These are phyloP conservation scores for Fragaria nilgerrensis DNA, from an alignment of 306 rosid species.

Conservation along the genomic window DNA sequence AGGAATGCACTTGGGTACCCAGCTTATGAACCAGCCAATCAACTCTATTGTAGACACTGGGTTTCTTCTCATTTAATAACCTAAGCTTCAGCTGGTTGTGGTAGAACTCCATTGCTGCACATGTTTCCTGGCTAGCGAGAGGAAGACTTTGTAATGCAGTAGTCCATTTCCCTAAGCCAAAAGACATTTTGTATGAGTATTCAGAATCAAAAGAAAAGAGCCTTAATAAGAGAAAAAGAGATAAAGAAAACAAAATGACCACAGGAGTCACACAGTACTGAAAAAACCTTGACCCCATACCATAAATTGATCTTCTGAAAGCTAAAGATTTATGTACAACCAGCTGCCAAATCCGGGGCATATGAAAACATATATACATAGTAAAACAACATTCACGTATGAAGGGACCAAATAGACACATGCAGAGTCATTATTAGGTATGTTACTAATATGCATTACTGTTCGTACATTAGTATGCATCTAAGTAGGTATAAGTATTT, in stretches of 20 bases:
- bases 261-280: neutral
- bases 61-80: conserved; percentile 65
- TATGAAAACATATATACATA: neutral
- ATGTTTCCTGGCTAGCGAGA: conserved; percentile 79
- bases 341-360: neutral
- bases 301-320: neutral
- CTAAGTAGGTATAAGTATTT: neutral
- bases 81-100: conserved; percentile 79
- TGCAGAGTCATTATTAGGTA: neutral
- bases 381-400: neutral
- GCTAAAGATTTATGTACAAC: neutral
- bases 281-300: neutral
- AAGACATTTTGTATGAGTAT: conserved; percentile 20
- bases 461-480: neutral
- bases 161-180: conserved; percentile 64
- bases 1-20: conserved; percentile 80
- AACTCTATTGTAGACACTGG: conserved; percentile 57
- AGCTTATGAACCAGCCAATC: conserved; percentile 88
- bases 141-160: conserved; percentile 65
- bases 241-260: neutral
- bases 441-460: neutral
- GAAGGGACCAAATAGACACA: neutral
- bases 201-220: neutral
- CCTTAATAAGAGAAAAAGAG: neutral
- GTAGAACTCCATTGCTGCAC: conserved; percentile 78